phyloP scores from a whole-genome alignment of 1,139 yeast genomes.

The Kodamaea plutei region DNA sequence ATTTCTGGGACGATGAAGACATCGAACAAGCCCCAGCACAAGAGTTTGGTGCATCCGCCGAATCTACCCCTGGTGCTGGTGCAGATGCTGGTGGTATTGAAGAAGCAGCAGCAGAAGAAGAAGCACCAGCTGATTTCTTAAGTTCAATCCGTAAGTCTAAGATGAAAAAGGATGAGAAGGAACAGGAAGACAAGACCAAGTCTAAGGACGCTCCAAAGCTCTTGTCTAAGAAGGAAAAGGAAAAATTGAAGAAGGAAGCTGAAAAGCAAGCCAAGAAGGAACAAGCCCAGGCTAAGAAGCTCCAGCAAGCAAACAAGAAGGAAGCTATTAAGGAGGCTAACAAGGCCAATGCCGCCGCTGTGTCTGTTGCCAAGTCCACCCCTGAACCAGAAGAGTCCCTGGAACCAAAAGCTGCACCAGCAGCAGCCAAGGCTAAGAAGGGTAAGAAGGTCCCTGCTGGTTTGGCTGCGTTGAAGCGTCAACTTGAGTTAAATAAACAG shows the following conservation, averaged over 20 bases:
- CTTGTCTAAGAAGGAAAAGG: conserved; percentile 95
- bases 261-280: conserved; percentile 95
- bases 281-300: conserved; percentile 80
- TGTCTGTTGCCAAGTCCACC: conserved; percentile 32
- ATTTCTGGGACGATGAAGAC: conserved; percentile 83
- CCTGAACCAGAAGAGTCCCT: conserved; percentile 23
- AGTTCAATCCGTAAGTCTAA: conserved; percentile 77
- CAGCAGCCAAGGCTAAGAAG: conserved; percentile 37
- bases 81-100: no score
- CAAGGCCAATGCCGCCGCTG: conserved; percentile 51
- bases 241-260: conserved; percentile 93
- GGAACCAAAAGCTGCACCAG: conserved; percentile 18
- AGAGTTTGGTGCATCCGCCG: conserved; percentile 42
- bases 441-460: conserved; percentile 76
- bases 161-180: conserved; percentile 64
- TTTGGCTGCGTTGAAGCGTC: conserved; percentile 75
- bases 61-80: conserved; percentile 12
- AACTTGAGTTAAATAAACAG: conserved; percentile 82
- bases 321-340: conserved; percentile 63
- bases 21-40: conserved; percentile 52
- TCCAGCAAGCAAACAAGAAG: conserved; percentile 56
- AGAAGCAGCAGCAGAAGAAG: conserved; percentile 24
- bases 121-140: conserved; percentile 59
- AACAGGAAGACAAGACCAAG: conserved; percentile 48
- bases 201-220: conserved; percentile 59